phyloP scores from a whole-genome alignment of 2,329 filamentous ascomycete genomes.

The Pseudopithomyces maydicus region DNA sequence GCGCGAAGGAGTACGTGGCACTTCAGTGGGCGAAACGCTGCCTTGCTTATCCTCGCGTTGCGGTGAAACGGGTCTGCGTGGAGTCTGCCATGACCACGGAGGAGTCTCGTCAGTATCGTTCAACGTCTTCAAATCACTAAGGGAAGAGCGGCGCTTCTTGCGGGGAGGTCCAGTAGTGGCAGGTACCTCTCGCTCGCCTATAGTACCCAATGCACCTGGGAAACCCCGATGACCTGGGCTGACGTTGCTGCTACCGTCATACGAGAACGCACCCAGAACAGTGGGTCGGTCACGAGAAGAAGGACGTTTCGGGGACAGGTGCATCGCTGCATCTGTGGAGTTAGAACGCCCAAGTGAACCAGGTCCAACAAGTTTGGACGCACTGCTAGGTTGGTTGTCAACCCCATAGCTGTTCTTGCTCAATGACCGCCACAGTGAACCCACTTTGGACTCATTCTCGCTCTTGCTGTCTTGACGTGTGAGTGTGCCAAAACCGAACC shows the following conservation, averaged over 20 bases:
- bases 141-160: conserved; percentile 86
- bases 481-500: conserved; percentile 79
- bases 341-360: conserved; percentile 66
- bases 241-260: conserved; percentile 50
- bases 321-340: conserved; percentile 72
- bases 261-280: conserved; percentile 53
- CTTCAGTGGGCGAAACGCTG: conserved; percentile 32
- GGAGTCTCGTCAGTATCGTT: conserved; percentile 60
- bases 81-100: conserved; percentile 46
- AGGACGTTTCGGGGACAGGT: conserved; percentile 56
- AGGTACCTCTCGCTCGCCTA: conserved; percentile 56
- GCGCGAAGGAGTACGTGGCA: conserved; percentile 26
- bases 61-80: conserved; percentile 33
- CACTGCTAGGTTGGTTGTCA: conserved; percentile 60
- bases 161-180: conserved; percentile 41
- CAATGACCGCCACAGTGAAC: conserved; percentile 83
- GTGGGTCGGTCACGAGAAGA: conserved; percentile 61
- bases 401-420: conserved; percentile 70
- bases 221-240: conserved; percentile 39
- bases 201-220: conserved; percentile 53
- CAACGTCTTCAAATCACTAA: conserved; percentile 80
- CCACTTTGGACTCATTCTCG: conserved; percentile 69
- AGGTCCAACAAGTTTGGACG: conserved; percentile 64
- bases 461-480: conserved; percentile 80
- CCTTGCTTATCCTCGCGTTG: conserved; percentile 28